Evolutionary conservation across 2,329 filamentous ascomycete species (phyloP).

Genomic region (Ascochyta fabae): DNA sequence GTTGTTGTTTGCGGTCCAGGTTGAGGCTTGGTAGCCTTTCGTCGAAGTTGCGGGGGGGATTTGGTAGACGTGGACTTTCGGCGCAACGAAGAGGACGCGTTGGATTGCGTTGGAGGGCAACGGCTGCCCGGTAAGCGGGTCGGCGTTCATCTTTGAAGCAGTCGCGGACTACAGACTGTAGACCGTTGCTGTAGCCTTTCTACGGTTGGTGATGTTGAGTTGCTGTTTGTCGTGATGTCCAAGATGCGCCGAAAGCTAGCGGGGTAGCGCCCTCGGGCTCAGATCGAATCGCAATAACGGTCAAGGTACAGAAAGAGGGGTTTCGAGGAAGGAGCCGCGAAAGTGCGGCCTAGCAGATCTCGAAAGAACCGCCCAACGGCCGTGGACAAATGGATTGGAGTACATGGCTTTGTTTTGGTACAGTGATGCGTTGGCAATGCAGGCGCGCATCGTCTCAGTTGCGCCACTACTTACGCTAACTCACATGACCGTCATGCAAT

Average conservation of each 20-base stretch:
- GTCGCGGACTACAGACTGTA: background rate
- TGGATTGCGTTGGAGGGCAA: conserved; percentile 81
- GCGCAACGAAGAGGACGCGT: conserved; percentile 79
- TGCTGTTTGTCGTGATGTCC: conserved; percentile 4
- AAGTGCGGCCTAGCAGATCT: conserved; percentile 27
- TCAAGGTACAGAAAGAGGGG: conserved; percentile 20
- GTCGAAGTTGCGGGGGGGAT: conserved; percentile 81
- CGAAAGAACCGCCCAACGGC: conserved; percentile 34
- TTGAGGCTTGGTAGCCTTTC: conserved; percentile 77
- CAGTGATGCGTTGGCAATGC: conserved; percentile 48
- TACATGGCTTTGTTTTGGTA: conserved; percentile 30
- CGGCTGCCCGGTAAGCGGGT: conserved; percentile 72
- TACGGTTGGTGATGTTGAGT: background rate
- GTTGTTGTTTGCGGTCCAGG: conserved; percentile 74
- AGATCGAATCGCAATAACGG: conserved; percentile 10
- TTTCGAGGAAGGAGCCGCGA: conserved; percentile 25
- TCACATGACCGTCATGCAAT: conserved; percentile 20
- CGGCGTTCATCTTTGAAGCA: conserved; percentile 62
- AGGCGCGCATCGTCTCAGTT: conserved; percentile 19
- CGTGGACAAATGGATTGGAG: conserved; percentile 41
- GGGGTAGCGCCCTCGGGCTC: conserved; percentile 24
- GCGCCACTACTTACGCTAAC: conserved; percentile 9
- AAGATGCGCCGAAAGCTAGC: conserved; percentile 17
- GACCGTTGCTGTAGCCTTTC: background rate
- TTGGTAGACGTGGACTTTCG: conserved; percentile 81